Base-by-base conservation (phyloP, 2,329 filamentous ascomycete species). In the Aspergillus carbonarius region DNA sequence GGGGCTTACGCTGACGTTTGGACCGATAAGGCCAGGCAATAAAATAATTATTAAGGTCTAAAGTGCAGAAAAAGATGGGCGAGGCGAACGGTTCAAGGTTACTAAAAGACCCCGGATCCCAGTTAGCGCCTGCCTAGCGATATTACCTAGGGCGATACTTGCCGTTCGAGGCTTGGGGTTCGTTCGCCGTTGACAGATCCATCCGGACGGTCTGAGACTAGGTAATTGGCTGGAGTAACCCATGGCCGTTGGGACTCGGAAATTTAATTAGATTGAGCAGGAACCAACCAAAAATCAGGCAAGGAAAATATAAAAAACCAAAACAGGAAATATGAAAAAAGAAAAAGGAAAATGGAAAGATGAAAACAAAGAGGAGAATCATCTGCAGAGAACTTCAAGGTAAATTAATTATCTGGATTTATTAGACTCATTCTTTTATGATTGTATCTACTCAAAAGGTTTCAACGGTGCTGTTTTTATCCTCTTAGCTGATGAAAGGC, bases 121-220 rank as follows among this genome's bases (percentile, higher is more conserved):
- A 54, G 63, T 40, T 62, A 63, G 63, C 50, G 62, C 54, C 54
- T 55, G 54, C 50, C 57, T 62, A 61, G 53, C 27, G 57, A 61
- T 62, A 62, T 65, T 66, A 56, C 49, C 51, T 56, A 40, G 56
- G 63, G 37, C 62, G 59, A 66, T 66, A 62, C 62, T 54, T 67
- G 53, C 65, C 63, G 30, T 59, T 60, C 50, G 9, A 55, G 63
- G 63, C 50, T 59, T 66, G 64, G 63, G 56, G 63, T 61, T 63
- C 60, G 61, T 65, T 61, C 62, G 63, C 60, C 63, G 62, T 67
- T 65, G 60, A 61, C 63, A 65, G 62, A 67, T 66, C 63, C 65
- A 63, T 65, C 57, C 52, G 54, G 55, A 50, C 61, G 54, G 58
- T 48, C 54, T 51, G 58, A 55, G 37, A 64, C 57, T 61, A 23